Base-by-base conservation (phyloP, 2,329 filamentous ascomycete species). In the Neopestalotiopsis rosae region DNA sequence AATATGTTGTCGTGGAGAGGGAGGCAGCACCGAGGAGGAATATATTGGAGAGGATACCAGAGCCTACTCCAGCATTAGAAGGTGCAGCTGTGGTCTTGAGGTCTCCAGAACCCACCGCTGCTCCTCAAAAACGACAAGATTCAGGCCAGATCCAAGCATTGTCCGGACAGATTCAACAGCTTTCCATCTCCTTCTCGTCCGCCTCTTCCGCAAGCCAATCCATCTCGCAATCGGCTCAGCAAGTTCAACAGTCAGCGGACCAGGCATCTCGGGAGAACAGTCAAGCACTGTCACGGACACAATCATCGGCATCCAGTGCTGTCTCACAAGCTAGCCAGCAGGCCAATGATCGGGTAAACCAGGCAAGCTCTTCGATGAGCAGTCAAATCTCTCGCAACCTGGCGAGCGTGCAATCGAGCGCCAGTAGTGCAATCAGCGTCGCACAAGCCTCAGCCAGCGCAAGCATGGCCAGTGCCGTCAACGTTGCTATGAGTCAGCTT, bases 391-490 rank as follows among this genome's bases (percentile, higher is more conserved):
- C 75, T 14, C 70, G 65, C 40, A 75, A 73, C 57, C 49, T 70
- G 58, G 72, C 73, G 3, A 78, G 77, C 63, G 73, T 71, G 14
- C 71, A 74, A 67, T 75, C 73, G 66, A 77, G 76, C 64, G 76
- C 76, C 2, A 76, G 70, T 63, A 72, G 72, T 65, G 86, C 86
- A 2, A 81, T 90, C 56, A 78, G 78, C 67, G 73, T 86, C 52
- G 88, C 87, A 17, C 84, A 87, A 76, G 79, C 77, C 10, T 86
- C 88, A 67, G 88, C 85, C 4, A 88, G 87, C 7, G 74, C 90
- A 45, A 84, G 82, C 57, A 83, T 90, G 17, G 84, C 83, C 61
- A 89, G 87, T 79, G 87, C 83, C 71, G 77, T 84, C n/a, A 79
- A 82, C 68, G 78, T 78, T 24, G 77, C 79, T 38, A 75, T 74